phyloP scores from a whole-genome alignment of 257 asterid species.

The Thymus quinquecostatus region DNA sequence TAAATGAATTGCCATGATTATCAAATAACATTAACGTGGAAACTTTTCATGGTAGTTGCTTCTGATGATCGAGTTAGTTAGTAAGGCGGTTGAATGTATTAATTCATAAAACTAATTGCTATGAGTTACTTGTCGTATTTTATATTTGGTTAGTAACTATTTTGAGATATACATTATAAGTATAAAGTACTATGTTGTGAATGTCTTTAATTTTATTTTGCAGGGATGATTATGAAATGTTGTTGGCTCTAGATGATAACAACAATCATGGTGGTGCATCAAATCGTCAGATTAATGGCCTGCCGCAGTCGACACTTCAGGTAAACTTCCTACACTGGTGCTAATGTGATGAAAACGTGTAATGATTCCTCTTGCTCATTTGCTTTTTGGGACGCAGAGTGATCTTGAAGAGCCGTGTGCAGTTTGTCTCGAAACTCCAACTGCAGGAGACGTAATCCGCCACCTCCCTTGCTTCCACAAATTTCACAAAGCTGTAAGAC shows the following conservation, averaged over 20 bases:
- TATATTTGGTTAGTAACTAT: neutral
- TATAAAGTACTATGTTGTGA: slow-evolving; percentile 5
- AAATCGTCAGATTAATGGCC: slow-evolving; percentile 63
- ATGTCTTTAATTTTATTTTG: slow-evolving; percentile 17
- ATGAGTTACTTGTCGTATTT: neutral
- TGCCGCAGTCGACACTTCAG: slow-evolving; percentile 88
- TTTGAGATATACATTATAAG: neutral
- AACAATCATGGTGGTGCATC: slow-evolving; percentile 76
- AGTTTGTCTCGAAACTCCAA: slow-evolving; percentile 85
- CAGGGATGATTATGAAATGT: slow-evolving; percentile 91
- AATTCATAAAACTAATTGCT: no score
- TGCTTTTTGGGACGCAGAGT: slow-evolving; percentile 45
- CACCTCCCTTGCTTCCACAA: slow-evolving; percentile 98
- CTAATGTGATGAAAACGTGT: neutral
- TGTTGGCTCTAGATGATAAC: slow-evolving; percentile 91
- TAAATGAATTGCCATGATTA: no score
- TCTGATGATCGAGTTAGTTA: no score
- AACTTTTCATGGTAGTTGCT: no score
- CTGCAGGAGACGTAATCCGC: slow-evolving; percentile 71
- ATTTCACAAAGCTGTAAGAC: slow-evolving; percentile 87
- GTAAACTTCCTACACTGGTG: slow-evolving; percentile 40
- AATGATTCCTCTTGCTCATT: slow-evolving; percentile 14
- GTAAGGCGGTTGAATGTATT: no score
- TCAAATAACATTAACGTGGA: no score
- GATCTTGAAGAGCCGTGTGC: slow-evolving; percentile 81